Conservation (phyloP, 2,329 filamentous ascomycete genomes). For the Penicillium sp. region DNA sequence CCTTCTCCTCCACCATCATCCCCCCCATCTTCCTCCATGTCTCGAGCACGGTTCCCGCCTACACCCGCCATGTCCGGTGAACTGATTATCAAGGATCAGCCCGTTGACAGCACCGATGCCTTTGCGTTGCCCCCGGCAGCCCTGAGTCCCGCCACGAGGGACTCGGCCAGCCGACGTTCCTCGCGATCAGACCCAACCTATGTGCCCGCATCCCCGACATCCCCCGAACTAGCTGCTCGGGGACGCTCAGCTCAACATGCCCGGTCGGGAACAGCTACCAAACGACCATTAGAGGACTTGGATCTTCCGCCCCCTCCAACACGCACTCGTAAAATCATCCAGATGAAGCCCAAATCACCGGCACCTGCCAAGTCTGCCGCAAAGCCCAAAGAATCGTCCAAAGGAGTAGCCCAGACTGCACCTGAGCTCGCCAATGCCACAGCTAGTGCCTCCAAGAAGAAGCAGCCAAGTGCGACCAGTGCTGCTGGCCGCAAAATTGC, state of each 20-base stretch:
- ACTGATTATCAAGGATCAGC: slow-evolving; percentile 43
- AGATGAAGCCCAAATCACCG: slow-evolving; percentile 77
- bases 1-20: not conserved
- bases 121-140: slow-evolving; percentile 45
- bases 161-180: slow-evolving; percentile 31
- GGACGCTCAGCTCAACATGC: slow-evolving; percentile 29
- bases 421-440: slow-evolving; percentile 25
- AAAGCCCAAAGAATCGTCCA: slow-evolving; percentile 34
- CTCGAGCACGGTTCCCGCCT: slow-evolving; percentile 40
- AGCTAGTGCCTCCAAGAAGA: slow-evolving; percentile 64
- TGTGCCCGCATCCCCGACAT: slow-evolving; percentile 41
- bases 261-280: slow-evolving; percentile 40
- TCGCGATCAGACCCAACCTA: slow-evolving; percentile 37
- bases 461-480: slow-evolving; percentile 73
- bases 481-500: slow-evolving; percentile 93
- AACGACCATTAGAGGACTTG: slow-evolving; percentile 59
- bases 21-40: slow-evolving; percentile 31
- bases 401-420: slow-evolving; percentile 19
- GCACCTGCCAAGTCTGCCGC: slow-evolving; percentile 47
- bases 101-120: slow-evolving; percentile 36
- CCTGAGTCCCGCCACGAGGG: slow-evolving; percentile 32
- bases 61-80: slow-evolving; percentile 46
- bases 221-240: slow-evolving; percentile 33
- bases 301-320: slow-evolving; percentile 89
- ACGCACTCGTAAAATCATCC: slow-evolving; percentile 91